Base-by-base conservation (phyloP, 2,329 filamentous ascomycete genomes). In the Penicillium psychrosexuale region DNA sequence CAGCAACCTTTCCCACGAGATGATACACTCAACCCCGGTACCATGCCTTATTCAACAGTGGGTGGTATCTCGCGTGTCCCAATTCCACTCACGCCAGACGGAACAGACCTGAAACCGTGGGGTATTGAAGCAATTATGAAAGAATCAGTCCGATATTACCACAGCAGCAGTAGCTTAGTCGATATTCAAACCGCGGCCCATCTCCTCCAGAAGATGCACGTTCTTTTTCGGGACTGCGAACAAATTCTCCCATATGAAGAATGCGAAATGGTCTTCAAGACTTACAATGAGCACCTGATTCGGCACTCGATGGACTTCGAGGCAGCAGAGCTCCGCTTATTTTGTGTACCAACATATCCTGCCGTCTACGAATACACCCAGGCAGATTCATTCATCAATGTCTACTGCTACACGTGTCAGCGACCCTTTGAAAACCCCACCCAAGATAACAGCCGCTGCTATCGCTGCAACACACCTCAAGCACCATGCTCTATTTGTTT, bases 331-430 rank as follows among this genome's bases (percentile, higher is more conserved):
- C 70, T 87, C n/a, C 81, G 84, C 27, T 76, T 79, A 40, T 70
- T 82, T 36, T 76, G 79, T 47, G 83, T 84, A 50, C 78, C 82
- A 3, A 72, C 72, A 3, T 84, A 83, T 56, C 80, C 81, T 8
- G 72, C 78, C 8, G 80, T 84, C 17, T 84, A 84, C 62, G 82
- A 84, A 53, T 80, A 83, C 61, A 78, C 77, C 1, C 72, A 82
- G 27, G 77, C 77, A 51, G 81, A 84, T 57, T 82, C 79, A 11
- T 77, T 75, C 53, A 75, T 84, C 40, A 80, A 79, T 48, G 72
- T 84, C 8, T 75, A 77, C 59, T 86, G 84, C 64, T 77, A 80
- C 34, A 77, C 76, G 42, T 86, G 84, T 72, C 79, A 79, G 59
- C 80, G 79, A 42, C 78, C 81, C 6, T 80, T 82, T 60, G 79